Percentiles rank a stretch among this genome's conserved stretches.
Evolutionary conservation across 2,329 filamentous ascomycete species (phyloP).

Genomic region (Proliferodiscus dingleyae): DNA sequence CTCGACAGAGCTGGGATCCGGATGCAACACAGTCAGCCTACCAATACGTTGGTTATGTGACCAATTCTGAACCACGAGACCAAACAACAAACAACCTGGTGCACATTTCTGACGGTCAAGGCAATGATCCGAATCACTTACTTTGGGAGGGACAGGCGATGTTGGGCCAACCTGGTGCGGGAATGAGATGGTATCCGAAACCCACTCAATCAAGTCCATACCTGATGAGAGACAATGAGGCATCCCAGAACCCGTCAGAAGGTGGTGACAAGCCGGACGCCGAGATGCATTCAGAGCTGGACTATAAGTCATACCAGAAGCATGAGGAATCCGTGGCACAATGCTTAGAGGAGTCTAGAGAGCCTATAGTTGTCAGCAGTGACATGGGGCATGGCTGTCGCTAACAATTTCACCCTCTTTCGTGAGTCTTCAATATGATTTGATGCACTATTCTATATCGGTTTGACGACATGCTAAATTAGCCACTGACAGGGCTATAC

Average conservation of each 20-base stretch:
- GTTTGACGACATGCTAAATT: conserved; percentile 24
- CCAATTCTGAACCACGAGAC: conserved; percentile 7
- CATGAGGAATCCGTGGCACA: not conserved
- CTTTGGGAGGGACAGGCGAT: conserved; percentile 2
- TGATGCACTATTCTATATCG: not conserved
- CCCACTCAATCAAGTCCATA: not conserved
- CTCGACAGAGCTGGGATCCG: not conserved
- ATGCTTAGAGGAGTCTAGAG: not conserved
- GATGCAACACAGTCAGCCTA: conserved; percentile 6
- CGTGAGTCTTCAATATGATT: conserved; percentile 1
- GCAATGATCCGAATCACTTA: not conserved
- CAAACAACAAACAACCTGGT: not conserved
- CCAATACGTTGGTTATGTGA: conserved; percentile 15
- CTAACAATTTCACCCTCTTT: not conserved
- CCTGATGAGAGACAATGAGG: too few relatives aligned
- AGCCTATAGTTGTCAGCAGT: conserved; percentile 6
- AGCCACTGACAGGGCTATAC: conserved; percentile 21
- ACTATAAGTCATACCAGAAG: not conserved
- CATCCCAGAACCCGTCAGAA: too few relatives aligned
- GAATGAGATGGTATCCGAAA: conserved; percentile 22
- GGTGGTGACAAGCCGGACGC: not conserved
- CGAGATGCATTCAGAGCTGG: not conserved
- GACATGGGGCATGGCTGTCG: not conserved
- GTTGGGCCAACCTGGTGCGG: conserved; percentile 14
- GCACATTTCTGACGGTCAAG: not conserved